phyloP scores from a whole-genome alignment of 345 rosid genomes.

The Eucalyptus cloeziana region DNA sequence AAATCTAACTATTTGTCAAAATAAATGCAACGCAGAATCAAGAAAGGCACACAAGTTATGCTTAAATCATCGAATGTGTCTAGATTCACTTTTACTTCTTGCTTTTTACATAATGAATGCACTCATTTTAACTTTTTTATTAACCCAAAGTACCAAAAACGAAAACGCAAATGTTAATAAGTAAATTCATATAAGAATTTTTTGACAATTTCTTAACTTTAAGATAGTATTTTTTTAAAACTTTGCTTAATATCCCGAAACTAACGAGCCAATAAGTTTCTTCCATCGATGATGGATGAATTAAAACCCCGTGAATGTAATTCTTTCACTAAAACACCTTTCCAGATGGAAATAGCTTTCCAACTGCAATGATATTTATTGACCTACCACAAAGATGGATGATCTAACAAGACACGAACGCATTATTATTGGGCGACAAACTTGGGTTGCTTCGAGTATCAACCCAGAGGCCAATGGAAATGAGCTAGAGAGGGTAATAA shows the following conservation, averaged over 20 bases:
- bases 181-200: neutral
- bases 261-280: neutral
- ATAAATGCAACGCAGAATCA: no score
- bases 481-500: neutral
- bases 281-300: neutral
- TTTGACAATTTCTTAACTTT: no score
- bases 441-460: neutral
- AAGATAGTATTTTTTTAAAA: no score
- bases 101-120: neutral
- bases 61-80: neutral
- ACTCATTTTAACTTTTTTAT: neutral
- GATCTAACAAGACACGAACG: neutral
- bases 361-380: neutral
- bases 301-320: neutral
- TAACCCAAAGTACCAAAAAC: neutral
- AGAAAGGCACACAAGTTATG: neutral
- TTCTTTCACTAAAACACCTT: neutral
- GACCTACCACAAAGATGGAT: neutral
- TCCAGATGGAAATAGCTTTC: neutral
- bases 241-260: neutral
- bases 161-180: neutral
- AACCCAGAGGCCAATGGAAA: neutral
- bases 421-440: neutral
- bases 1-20: no score
- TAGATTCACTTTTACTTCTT: no score